Evolutionary conservation across 1,139 yeast genomes (phyloP), one percentile per base, ranked within the genome.

Genomic region (Scheffersomyces lignicola): DNA sequence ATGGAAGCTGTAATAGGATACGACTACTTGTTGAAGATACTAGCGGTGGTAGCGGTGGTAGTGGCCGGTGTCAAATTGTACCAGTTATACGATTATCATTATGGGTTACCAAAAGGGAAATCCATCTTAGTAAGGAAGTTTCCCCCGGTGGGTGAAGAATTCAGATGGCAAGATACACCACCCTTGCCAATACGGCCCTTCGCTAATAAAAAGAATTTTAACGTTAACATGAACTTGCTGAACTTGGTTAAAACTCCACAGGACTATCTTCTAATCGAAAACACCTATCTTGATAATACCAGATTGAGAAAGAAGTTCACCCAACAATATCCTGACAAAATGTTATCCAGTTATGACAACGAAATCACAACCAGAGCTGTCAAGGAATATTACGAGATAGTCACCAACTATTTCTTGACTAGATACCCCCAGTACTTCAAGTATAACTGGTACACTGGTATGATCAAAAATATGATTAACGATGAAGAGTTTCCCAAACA

Each of bases 111-210:
- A n/a, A n/a, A n/a, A n/a, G n/a, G n/a, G n/a, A 7, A 24, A 11
- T 24, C 28, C 6, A 11, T 24, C 6, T n/a, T 24, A 8, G 28
- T 11, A 24, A 7, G 15, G 15, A 24, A 24, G 15, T 6, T 43
- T 4, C 23, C 26, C 7, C 44, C 60, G 4, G 40, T 53, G 2
- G 52, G 51, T 2, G 34, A 54, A 0, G 54, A 52, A 26, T 77
- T 77, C 47, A 48, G 62, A 3, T 83, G 86, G 83, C 47, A 60
- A 13, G 47, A 47, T 7, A 58, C 62, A 4, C 54, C 62, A 37
- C 87, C 81, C n/a, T 58, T 61, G 38, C 69, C 61, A 32, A 75
- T 68, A 54, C 72, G 87, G 35, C 87, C 88, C 4, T 58, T 58
- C 23, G 65, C 44, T 1, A 62, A 62, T 3, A 66, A 66, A 36